A percentile compares a stretch with the other conserved stretches of the same genome.
Conservation (phyloP, 208 protist genomes). For the Leishmania major region DNA sequence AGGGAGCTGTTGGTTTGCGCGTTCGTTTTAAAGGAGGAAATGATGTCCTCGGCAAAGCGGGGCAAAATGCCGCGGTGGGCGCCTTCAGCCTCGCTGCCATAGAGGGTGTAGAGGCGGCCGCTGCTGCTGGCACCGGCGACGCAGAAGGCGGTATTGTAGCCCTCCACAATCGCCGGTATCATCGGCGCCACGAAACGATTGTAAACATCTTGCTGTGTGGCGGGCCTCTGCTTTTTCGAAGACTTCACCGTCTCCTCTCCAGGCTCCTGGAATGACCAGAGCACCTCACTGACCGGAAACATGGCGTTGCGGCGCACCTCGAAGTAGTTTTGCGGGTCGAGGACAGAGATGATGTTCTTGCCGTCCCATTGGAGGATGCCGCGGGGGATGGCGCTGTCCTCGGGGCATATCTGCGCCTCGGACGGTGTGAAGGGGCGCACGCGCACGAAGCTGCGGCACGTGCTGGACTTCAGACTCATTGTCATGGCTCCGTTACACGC, state of each 20-base stretch:
- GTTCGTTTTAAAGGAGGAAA: conserved; percentile 63
- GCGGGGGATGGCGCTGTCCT: conserved; percentile 69
- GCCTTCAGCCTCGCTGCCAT: conserved; percentile 61
- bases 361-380: conserved; percentile 69
- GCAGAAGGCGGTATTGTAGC: conserved; percentile 82
- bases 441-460: conserved; percentile 62
- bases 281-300: conserved; percentile 58
- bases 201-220: conserved; percentile 82
- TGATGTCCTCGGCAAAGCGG: conserved; percentile 80
- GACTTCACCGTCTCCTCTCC: conserved; percentile 29
- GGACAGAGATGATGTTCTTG: conserved; percentile 52
- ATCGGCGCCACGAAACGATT: conserved; percentile 53
- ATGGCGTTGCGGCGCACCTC: conserved; percentile 61
- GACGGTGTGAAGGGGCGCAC: conserved; percentile 76
- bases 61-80: conserved; percentile 66
- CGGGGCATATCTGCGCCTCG: conserved; percentile 71
- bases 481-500: conserved; percentile 6
- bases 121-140: conserved; percentile 59
- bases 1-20: conserved; percentile 63
- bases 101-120: conserved; percentile 77
- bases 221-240: conserved; percentile 21
- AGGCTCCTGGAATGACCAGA: conserved; percentile 76
- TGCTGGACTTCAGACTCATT: conserved; percentile 26
- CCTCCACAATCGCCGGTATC: conserved; percentile 68
- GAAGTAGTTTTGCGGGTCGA: conserved; percentile 74